A percentile compares a stretch with the other conserved stretches of the same genome.
phyloP scores from a whole-genome alignment of 2,329 filamentous ascomycete species.

The Triangularia setosa region DNA sequence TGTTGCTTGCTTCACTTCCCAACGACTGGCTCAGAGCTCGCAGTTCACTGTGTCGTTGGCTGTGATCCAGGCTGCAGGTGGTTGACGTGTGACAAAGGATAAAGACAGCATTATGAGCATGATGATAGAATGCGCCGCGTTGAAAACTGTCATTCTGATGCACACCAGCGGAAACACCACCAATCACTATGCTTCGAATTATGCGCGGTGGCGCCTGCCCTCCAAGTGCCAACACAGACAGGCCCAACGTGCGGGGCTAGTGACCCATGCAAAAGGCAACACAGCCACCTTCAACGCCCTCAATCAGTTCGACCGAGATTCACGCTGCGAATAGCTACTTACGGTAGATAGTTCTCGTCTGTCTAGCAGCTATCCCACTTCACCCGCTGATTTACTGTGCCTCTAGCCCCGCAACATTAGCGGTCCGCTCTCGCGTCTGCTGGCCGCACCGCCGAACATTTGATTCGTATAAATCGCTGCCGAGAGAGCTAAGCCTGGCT shows the following conservation, averaged over 20 bases:
- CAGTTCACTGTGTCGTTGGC: too few species aligned
- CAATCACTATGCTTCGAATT: constrained; percentile 17
- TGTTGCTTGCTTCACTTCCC: too few species aligned
- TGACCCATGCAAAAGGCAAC: constrained; percentile 6
- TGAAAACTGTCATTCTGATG: too few species aligned
- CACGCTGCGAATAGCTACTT: constrained; percentile 11
- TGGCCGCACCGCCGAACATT: constrained; percentile 5
- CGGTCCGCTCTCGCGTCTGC: not conserved
- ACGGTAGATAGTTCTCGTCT: constrained; percentile 14
- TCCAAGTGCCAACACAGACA: constrained; percentile 9
- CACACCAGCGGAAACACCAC: constrained; percentile 9
- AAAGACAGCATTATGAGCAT: too few species aligned
- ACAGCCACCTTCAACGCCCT: constrained; percentile 6
- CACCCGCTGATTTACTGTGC: constrained; percentile 12
- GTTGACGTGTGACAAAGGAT: too few species aligned
- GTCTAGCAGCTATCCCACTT: constrained; percentile 9
- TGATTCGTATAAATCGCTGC: constrained; percentile 7
- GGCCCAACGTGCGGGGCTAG: constrained; percentile 12
- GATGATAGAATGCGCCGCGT: too few species aligned
- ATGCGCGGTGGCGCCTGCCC: constrained; percentile 6
- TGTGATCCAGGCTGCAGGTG: too few species aligned
- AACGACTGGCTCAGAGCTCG: too few species aligned
- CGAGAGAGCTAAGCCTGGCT: constrained; percentile 1
- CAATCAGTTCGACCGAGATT: constrained; percentile 11
- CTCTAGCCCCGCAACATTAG: constrained; percentile 10